Evolutionary conservation across 768 basidiomycete genomes (phyloP), one percentile per base, ranked within the genome.

Genomic region (Nevesoporus exiguus): DNA sequence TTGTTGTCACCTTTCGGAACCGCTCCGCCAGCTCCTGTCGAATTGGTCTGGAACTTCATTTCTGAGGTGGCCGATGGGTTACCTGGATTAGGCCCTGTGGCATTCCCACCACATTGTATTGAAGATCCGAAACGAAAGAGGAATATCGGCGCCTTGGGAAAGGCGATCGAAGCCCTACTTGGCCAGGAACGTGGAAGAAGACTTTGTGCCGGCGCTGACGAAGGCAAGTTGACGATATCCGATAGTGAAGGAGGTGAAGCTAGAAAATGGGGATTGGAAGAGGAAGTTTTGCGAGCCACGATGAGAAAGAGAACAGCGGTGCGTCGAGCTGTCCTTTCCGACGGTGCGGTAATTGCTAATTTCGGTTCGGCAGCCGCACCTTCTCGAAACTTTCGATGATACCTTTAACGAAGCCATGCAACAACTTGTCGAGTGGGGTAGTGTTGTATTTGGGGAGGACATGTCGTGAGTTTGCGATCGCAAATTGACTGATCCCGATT

Each of bases 381-480:
- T 86, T 64, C 70, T 81, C 55, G 73, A 74, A 9, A 73, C 72
- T 11, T 88, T 89, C 63, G 83, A 86, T 63, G 87, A 88, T 51
- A 81, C 85, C 39, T 93, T 90, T 64, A 77, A 84, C 60, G 84
- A 87, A 67, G 91, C 91, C 21, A 83, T 94, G 55, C 82, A 86
- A 58, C 84, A 93, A 62, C 73, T 93, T 49, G 74, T 81, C 43
- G 77, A 83, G 64, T 90, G 85, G 82, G 88, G 86, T 52, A 84
- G 85, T 17, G 77, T 92, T 24, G 74, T 88, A 54, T 76, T 85
- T 52, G 83, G 79, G 46, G 80, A 83, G 69, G 84, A 88, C 67
- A 62, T 74, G 61, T 73, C 76, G 89, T 90, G 65, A 69, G 88
- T 77, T 24, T 36, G 56, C 56, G 54, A 72, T 69, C 63, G 25